phyloP scores from a whole-genome alignment of 495 filamentous ascomycete genomes.

The Hypoxylon lenormandii region DNA sequence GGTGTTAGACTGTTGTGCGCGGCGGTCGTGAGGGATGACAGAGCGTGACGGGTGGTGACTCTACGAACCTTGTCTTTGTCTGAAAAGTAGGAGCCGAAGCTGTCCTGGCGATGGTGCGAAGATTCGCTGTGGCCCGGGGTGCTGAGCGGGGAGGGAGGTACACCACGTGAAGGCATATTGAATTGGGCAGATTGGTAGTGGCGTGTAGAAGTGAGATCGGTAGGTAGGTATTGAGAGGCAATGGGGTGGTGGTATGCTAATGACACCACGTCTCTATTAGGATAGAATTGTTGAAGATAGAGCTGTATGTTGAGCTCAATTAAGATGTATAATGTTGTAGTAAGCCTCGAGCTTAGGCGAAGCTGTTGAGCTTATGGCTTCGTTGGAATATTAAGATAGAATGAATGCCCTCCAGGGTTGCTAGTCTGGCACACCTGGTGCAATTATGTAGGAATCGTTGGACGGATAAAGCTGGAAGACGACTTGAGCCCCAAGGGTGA shows the following conservation, averaged over 20 bases:
- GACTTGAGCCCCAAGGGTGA: neutral
- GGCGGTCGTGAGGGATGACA: neutral
- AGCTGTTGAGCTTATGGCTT: conserved; percentile 18
- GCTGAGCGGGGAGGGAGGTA: conserved; percentile 21
- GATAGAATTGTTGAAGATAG: conserved; percentile 6
- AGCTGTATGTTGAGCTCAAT: conserved; percentile 11
- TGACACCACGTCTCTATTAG: neutral
- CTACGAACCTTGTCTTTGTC: conserved; percentile 46
- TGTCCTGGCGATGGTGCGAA: conserved; percentile 37
- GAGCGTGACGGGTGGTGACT: neutral
- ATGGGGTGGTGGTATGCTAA: neutral
- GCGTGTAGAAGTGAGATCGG: conserved; percentile 3
- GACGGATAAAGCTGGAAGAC: conserved; percentile 9
- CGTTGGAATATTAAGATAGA: conserved; percentile 18
- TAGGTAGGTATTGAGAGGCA: neutral
- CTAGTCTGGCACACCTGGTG: conserved; percentile 41
- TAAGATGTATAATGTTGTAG: conserved; percentile 9
- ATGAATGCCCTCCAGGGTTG: conserved; percentile 44
- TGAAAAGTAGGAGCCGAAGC: conserved; percentile 42
- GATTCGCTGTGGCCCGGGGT: conserved; percentile 25
- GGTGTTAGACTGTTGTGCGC: conserved; percentile 15
- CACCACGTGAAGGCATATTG: conserved; percentile 40
- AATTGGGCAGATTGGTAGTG: conserved; percentile 3
- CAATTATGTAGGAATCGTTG: conserved; percentile 27
- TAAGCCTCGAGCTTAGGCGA: conserved; percentile 35